Evolutionary conservation across 148 eudicot genomes (phyloP), one percentile per base, ranked within the genome.

Genomic region (Camellia lanceoleosa): DNA sequence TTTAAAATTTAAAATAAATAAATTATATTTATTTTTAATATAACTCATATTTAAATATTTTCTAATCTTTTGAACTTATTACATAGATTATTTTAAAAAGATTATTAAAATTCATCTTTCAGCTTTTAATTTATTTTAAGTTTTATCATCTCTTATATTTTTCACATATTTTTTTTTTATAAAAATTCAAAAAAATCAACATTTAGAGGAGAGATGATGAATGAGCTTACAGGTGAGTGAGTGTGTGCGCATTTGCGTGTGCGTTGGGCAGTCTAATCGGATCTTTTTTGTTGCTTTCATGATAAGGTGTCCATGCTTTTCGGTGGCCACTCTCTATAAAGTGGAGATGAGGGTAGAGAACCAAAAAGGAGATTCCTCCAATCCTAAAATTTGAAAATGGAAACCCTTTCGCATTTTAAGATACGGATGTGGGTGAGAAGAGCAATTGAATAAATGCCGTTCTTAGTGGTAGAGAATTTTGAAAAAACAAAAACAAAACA

Each of bases 181-280:
- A 30, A 30, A 30, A 30, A 30, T 0, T 30, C 30, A 30, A 30
- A 30, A 30, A 30, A 30, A 30, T 30, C 30, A 30, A 23, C 23
- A 23, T 23, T 23, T 23, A 30, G 30, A 0, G 30, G 30, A 30
- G 30, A 30, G 30, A 30, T 30, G 30, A 30, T 30, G 30, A 74
- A 49, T 65, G 77, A 71, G 58, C 74, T 52, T 68, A 47, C 15
- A 49, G 71, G 47, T 68, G 19, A 30, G 30, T 30, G 30, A 30
- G 30, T 30, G 49, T 44, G 80, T 74, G 88, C 12, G 59, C 60
- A 23, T 51, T 49, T 71, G 90, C 83, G 91, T 92, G 89, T 83
- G 84, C 54, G 98, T 91, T 94, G 92, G 89, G 81, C 68, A 74
- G 95, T 94, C 97, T 87, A 92, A 94, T 94, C 97, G 72, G 78